Evolutionary conservation across 169 alveolate species (phyloP).

Genomic region (Plasmodium knowlesi): DNA sequence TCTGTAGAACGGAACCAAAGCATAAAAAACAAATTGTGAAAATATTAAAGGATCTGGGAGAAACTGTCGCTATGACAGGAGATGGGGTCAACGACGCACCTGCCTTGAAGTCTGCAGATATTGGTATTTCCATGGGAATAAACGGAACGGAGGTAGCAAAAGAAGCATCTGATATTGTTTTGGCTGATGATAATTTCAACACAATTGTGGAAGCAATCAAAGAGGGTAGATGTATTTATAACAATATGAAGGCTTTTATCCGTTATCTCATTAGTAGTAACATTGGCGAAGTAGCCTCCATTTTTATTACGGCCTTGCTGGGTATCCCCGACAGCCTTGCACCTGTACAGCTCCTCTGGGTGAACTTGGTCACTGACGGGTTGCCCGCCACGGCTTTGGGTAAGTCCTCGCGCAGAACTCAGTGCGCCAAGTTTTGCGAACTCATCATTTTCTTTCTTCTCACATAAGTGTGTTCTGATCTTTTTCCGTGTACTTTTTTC

Average conservation of each 20-base stretch:
- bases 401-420: conserved; percentile 4
- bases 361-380: conserved; percentile 99
- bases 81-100: conserved; percentile 99
- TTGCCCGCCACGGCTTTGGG: conserved; percentile 99
- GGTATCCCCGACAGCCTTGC: conserved; percentile 98
- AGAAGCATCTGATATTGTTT: conserved; percentile 99
- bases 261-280: conserved; percentile 98
- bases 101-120: conserved; percentile 98
- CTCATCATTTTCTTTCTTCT: neutral
- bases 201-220: conserved; percentile 99
- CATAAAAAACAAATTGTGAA: conserved; percentile 98
- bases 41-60: conserved; percentile 93
- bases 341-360: conserved; percentile 99
- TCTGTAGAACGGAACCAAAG: conserved; percentile 98
- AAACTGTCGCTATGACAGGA: conserved; percentile 97
- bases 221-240: conserved; percentile 98
- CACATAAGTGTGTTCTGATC: neutral
- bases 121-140: conserved; percentile 99
- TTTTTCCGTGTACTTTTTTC: neutral
- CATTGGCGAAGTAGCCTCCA: conserved; percentile 99
- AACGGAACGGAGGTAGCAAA: conserved; percentile 99
- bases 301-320: conserved; percentile 98
- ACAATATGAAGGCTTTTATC: conserved; percentile 98
- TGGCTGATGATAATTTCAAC: conserved; percentile 99
- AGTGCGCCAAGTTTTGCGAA: no score